These are phyloP conservation scores for Diaporthe batatas DNA, from an alignment of 2,329 filamentous ascomycete genomes.

Conservation along the genomic window DNA sequence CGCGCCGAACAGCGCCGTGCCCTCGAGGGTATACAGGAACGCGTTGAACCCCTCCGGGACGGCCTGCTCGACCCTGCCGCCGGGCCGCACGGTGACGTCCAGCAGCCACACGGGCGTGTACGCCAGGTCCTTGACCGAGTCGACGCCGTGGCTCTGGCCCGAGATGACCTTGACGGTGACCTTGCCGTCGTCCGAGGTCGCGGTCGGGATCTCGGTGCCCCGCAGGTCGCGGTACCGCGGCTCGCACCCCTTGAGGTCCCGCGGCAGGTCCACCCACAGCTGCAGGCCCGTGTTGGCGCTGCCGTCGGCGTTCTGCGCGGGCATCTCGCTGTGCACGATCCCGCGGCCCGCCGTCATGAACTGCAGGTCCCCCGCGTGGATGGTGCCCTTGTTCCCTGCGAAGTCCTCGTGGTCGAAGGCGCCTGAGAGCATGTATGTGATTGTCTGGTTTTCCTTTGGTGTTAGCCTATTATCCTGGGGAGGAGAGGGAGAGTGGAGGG, in stretches of 20 bases:
- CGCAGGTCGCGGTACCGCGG: constrained; percentile 90
- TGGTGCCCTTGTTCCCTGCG: constrained; percentile 85
- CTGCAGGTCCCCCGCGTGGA: constrained; percentile 89
- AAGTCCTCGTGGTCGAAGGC: constrained; percentile 95
- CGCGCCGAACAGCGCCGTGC: constrained; percentile 73
- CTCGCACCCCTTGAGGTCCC: constrained; percentile 86
- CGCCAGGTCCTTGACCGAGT: constrained; percentile 89
- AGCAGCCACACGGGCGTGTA: constrained; percentile 98
- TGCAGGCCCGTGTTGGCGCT: constrained; percentile 88
- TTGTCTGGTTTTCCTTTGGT: constrained; percentile 84
- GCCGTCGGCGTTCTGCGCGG: constrained; percentile 81
- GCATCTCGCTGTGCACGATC: constrained; percentile 98
- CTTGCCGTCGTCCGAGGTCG: constrained; percentile 77
- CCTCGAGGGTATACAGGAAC: constrained; percentile 88
- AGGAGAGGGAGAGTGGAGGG: background rate
- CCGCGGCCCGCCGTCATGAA: constrained; percentile 97
- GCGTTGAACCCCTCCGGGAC: constrained; percentile 88
- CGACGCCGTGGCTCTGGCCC: constrained; percentile 84
- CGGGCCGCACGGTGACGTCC: constrained; percentile 84
- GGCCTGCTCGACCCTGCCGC: constrained; percentile 80
- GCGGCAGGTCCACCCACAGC: constrained; percentile 93
- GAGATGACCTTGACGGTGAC: constrained; percentile 92
- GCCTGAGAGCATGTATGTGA: constrained; percentile 90
- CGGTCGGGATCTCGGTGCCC: constrained; percentile 82
- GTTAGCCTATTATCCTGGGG: constrained; percentile 59